phyloP scores from a whole-genome alignment of 345 rosid species.

The Geranium brycei region DNA sequence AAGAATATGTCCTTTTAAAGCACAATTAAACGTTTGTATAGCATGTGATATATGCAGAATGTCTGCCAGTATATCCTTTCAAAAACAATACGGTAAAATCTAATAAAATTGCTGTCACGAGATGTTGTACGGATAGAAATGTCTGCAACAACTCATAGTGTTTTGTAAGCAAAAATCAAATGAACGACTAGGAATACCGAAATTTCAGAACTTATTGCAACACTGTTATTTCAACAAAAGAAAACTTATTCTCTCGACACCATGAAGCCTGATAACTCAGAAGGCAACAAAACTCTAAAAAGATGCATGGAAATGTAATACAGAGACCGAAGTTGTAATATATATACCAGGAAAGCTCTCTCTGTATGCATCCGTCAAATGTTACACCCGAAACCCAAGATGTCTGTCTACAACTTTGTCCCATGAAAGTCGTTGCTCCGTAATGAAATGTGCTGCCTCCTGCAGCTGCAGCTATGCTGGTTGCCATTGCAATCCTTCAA shows the following conservation, averaged over 20 bases:
- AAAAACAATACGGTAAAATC: neutral
- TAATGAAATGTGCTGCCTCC: constrained; percentile 28
- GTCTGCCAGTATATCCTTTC: neutral
- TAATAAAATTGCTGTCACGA: neutral
- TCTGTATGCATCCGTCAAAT: constrained; percentile 33
- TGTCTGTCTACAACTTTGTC: constrained; percentile 23
- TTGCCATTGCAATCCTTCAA: constrained; percentile 36
- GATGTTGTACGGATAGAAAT: neutral
- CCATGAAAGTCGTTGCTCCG: constrained; percentile 17
- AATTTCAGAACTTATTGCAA: neutral
- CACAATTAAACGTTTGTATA: too few species aligned
- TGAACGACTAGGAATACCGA: neutral
- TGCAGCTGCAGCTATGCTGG: constrained; percentile 41
- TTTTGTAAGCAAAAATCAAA: neutral
- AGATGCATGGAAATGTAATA: constrained; percentile 2
- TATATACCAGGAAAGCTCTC: constrained; percentile 53
- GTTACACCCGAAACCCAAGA: constrained; percentile 27
- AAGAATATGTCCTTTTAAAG: too few species aligned
- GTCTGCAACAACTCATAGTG: neutral
- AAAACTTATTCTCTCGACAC: neutral
- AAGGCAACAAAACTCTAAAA: neutral
- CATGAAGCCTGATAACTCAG: neutral
- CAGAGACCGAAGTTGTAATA: neutral
- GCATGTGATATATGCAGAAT: neutral
- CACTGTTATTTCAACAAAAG: neutral